Evolutionary conservation across 345 rosid species (phyloP), one percentile per base, ranked within the genome.

Genomic region (Heritiera littoralis): DNA sequence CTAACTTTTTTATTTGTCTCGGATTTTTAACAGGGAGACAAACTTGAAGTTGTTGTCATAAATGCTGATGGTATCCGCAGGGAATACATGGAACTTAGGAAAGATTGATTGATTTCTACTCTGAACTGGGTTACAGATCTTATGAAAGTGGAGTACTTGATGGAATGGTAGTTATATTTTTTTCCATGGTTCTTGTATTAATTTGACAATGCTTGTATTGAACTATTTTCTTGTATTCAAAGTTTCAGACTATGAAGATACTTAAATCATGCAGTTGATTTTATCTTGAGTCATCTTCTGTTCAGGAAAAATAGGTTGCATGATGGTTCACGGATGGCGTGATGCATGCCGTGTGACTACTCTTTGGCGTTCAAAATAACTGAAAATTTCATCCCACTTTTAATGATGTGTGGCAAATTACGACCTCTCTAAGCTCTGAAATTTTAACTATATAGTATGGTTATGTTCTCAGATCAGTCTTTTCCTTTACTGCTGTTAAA

Each of bases 31-130:
- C 84, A 94, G 98, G 98, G 98, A 71, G 99, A 97, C 90, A 90
- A 80, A 80, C 91, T 97, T 69, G 97, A 93, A 85, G 90, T 93
- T 41, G 94, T 94, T 55, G 46, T 94, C 71, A 81, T 94, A 66
- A 94, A 91, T 80, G 88, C 92, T 12, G 91, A 86, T n/a, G 94
- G 98, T 56, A 86, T 94, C 56, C 94, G 64, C 51, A 86, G 86
- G 12, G 98, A 97, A 74, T 84, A 83, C 85, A 85, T 94, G 90
- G 94, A 90, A 2, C 89, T 97, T 41, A 88, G 98, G 82, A 89
- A 88, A 85, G 97, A 97, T 84, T 97, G 85, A 89, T 78, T 89
- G 81, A 89, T 80, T 74, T 23, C 46, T 11, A 40, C 49, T 35
- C 38, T 35, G 23, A 74, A 74, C n/a, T 15, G 18, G 13, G 55